A percentile compares a stretch with the other conserved stretches of the same genome.
phyloP scores from a whole-genome alignment of 331 rosid genomes.

The Phaseolus coccineus region DNA sequence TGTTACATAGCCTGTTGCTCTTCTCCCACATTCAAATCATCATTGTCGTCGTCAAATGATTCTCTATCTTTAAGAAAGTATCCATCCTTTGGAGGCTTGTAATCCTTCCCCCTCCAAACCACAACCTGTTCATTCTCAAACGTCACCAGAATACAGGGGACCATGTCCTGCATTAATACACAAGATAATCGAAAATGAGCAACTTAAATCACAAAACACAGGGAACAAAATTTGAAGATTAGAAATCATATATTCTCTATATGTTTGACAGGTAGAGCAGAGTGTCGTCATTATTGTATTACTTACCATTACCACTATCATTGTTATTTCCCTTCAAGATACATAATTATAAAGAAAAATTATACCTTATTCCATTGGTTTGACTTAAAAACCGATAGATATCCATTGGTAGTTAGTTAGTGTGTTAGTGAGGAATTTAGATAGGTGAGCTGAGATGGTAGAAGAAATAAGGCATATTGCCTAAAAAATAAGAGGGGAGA shows the following conservation, averaged over 20 bases:
- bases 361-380: background rate
- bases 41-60: conserved; percentile 54
- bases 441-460: background rate
- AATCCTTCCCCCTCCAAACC: conserved; percentile 82
- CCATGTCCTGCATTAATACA: conserved; percentile 70
- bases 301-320: background rate
- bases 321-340: background rate
- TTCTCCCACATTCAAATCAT: conserved; percentile 24
- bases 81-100: conserved; percentile 55
- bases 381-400: background rate
- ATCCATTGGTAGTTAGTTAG: background rate
- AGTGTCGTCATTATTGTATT: background rate
- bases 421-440: background rate
- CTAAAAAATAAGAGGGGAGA: no score
- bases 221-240: conserved; percentile 7
- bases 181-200: conserved; percentile 25
- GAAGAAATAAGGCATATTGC: no score
- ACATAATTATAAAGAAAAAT: background rate
- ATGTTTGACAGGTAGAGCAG: conserved; percentile 9
- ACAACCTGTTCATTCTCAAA: conserved; percentile 92
- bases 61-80: conserved; percentile 59
- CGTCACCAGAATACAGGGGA: conserved; percentile 87
- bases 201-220: conserved; percentile 1
- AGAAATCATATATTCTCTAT: background rate
- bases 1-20: conserved; percentile 33